A percentile compares a stretch with the other conserved stretches of the same genome.
phyloP scores from a whole-genome alignment of 106 monocot genomes.

The Triglochin maritima region DNA sequence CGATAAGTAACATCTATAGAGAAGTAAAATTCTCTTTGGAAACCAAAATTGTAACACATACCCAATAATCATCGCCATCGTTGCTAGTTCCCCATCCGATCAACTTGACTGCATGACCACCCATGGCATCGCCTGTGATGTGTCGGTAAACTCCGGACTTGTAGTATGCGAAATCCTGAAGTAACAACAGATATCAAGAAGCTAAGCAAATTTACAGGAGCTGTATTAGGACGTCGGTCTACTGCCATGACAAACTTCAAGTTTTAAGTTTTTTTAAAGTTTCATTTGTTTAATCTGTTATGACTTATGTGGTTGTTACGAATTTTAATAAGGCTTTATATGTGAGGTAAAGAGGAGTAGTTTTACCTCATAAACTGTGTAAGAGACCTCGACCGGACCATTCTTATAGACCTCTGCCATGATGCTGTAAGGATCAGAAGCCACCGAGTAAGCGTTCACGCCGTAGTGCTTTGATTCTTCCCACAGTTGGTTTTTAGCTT shows the following conservation, averaged over 20 bases:
- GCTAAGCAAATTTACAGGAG: no score
- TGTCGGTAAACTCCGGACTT: slow-evolving; percentile 92
- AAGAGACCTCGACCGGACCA: slow-evolving; percentile 89
- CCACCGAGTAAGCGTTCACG: slow-evolving; percentile 61
- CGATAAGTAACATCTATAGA: no score
- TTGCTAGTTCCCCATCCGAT: slow-evolving; percentile 98
- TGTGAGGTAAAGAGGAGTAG: not conserved
- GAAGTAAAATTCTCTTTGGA: no score
- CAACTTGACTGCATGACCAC: slow-evolving; percentile 94
- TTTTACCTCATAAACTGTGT: slow-evolving; percentile 91
- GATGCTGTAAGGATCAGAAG: slow-evolving; percentile 55
- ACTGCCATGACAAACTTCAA: no score
- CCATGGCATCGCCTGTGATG: slow-evolving; percentile 61
- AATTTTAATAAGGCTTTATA: no score
- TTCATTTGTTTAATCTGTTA: no score
- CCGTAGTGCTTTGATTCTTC: slow-evolving; percentile 63
- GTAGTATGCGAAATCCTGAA: slow-evolving; percentile 94
- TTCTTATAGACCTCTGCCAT: slow-evolving; percentile 87
- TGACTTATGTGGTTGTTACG: no score
- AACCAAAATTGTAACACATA: not conserved
- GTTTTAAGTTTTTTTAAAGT: no score
- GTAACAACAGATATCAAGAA: not conserved
- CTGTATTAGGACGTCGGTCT: no score
- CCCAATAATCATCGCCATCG: slow-evolving; percentile 92
- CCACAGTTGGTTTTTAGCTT: slow-evolving; percentile 69